A percentile compares a stretch with the other conserved stretches of the same genome.
Evolutionary conservation across 768 basidiomycete species (phyloP).

Genomic region (Phanerochaete carnosa): DNA sequence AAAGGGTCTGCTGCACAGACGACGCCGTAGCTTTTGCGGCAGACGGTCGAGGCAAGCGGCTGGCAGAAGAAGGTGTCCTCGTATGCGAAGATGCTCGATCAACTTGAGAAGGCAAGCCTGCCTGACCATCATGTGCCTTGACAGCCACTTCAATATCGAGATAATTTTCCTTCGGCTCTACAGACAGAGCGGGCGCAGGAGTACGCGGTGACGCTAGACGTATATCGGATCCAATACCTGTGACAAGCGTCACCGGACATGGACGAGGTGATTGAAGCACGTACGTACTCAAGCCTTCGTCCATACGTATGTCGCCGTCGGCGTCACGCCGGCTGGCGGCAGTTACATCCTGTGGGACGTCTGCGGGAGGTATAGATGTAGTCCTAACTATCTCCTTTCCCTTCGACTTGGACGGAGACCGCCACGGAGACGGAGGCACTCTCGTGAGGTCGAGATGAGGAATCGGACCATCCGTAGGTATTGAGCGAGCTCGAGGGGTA

Average conservation of each 20-base stretch:
- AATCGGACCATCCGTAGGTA: slow-evolving; percentile 11
- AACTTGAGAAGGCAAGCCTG: background rate
- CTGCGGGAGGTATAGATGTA: slow-evolving; percentile 15
- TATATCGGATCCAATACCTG: background rate
- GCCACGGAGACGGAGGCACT: slow-evolving; percentile 15
- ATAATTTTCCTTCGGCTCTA: background rate
- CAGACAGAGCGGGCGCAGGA: background rate
- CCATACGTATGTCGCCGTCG: slow-evolving; percentile 5
- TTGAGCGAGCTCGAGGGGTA: slow-evolving; percentile 13
- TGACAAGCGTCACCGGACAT: background rate
- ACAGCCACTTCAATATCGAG: background rate
- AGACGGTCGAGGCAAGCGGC: slow-evolving; percentile 3
- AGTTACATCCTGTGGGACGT: background rate
- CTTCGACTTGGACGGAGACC: slow-evolving; percentile 11
- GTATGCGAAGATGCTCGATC: background rate
- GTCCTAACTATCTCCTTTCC: slow-evolving; percentile 10
- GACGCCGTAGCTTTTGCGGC: background rate
- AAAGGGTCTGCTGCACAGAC: background rate
- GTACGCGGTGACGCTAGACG: background rate
- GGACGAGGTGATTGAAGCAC: background rate
- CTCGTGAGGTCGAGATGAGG: slow-evolving; percentile 17
- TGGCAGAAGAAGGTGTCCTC: slow-evolving; percentile 3
- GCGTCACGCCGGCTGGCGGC: background rate
- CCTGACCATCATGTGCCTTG: background rate
- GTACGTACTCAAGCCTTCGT: background rate